These are phyloP conservation scores for Ganoderma leucocontextum DNA, from an alignment of 1,284 basidiomycete genomes.

Conservation along the genomic window DNA sequence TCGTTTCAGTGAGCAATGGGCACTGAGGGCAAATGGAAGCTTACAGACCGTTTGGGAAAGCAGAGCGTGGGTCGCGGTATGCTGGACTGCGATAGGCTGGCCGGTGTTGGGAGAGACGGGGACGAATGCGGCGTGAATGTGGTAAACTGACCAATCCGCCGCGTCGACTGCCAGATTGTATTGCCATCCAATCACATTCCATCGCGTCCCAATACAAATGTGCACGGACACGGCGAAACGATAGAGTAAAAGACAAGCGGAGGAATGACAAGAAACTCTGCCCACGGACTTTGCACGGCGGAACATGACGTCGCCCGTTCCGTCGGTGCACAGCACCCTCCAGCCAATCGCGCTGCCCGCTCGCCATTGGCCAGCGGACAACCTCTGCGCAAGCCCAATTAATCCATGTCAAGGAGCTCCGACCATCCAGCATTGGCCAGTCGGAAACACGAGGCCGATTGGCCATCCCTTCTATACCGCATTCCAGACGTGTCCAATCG, in stretches of 20 bases:
- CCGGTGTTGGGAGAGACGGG: conserved; percentile 2
- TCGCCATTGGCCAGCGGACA: neutral
- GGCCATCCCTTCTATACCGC: conserved; percentile 11
- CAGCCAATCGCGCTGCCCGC: neutral
- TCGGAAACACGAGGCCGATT: conserved; percentile 1
- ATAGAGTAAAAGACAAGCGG: conserved; percentile 4
- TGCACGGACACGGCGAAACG: neutral
- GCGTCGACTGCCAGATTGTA: conserved; percentile 5
- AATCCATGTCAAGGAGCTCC: conserved; percentile 1
- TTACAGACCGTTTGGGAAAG: neutral
- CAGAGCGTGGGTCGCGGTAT: neutral
- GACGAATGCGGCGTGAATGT: neutral
- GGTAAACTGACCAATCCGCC: conserved; percentile 12
- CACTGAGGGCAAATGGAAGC: neutral
- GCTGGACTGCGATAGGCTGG: neutral
- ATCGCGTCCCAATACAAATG: conserved; percentile 1
- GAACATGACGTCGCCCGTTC: conserved; percentile 7
- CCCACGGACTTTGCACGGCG: conserved; percentile 1
- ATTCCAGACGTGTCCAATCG: conserved; percentile 6
- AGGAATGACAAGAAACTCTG: neutral
- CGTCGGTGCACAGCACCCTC: neutral
- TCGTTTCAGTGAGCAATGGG: neutral
- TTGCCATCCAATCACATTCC: conserved; percentile 8
- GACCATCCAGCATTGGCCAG: conserved; percentile 1
- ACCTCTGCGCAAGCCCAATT: conserved; percentile 10